Evolutionary conservation across 345 rosid species (phyloP), one percentile per base, ranked within the genome.

Genomic region (Gossypium longicalyx): DNA sequence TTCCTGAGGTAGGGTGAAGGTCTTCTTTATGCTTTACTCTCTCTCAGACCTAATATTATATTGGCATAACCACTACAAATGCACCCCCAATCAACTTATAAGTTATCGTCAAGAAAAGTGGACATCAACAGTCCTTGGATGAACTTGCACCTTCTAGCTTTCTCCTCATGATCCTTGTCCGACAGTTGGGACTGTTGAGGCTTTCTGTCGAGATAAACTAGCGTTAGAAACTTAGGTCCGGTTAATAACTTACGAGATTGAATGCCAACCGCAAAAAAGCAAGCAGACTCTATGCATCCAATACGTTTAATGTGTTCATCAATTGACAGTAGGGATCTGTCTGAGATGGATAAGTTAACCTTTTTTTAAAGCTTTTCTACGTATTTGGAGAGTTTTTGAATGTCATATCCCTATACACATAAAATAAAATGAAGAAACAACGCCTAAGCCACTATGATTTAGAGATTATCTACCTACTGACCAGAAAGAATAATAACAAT

Each of bases 131-230:
- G 74, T 17, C 87, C 92, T 73, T 74, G 82, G 68, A 88, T 84
- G 60, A 88, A 88, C 79, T 74, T 81, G 34, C 88, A 72, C 84
- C 80, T 86, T 75, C 68, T 77, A 22, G 82, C 85, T 77, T 80
- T 88, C 78, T 85, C 86, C 74, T 85, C 86, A 47, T 82, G 89
- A 62, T 86, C 97, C 80, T 86, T 81, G 57, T 70, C 81, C 12
- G 89, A 83, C 27, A 82, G 59, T 25, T 27, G 74, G 5, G 53
- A 15, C 60, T 77, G 76, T 61, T 72, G 72, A 9, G 77, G 74
- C 19, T 75, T 80, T 71, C 94, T 89, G 87, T 70, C 61, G 23
- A 23, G 57, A 78, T 9, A 16, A 79, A 57, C 5, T 20, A 15
- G 72, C 81, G 72, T 83, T 74, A 83, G 80, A 72, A 44, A 56